Evolutionary conservation across 371 early-diverging fungal genomes (phyloP).

Genomic region (Chytridiales sp.): DNA sequence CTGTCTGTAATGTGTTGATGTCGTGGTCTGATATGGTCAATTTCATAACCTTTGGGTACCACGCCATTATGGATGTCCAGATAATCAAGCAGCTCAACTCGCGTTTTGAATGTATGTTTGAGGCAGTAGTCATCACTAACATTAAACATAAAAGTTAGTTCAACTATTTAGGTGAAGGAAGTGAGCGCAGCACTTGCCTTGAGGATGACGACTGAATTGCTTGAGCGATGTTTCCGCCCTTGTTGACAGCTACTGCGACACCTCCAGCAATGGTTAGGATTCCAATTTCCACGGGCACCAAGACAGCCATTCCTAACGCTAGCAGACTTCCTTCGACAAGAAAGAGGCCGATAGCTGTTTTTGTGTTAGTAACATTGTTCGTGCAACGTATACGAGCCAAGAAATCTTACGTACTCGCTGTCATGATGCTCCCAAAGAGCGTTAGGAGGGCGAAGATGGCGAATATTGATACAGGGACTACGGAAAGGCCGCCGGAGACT

Average conservation of each 20-base stretch:
- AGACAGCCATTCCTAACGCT: slow-evolving; percentile 22
- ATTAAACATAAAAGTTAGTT: too few relatives aligned
- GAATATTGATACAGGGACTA: slow-evolving; percentile 11
- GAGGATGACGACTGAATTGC: slow-evolving; percentile 40
- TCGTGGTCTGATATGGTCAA: background rate
- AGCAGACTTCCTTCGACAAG: slow-evolving; percentile 26
- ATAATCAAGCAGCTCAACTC: background rate
- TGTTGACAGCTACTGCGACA: slow-evolving; percentile 29
- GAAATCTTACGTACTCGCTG: slow-evolving; percentile 9
- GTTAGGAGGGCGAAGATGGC: slow-evolving; percentile 1
- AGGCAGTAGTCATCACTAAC: too few relatives aligned
- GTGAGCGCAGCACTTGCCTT: slow-evolving; percentile 28
- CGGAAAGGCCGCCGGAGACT: slow-evolving; percentile 5
- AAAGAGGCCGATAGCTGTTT: slow-evolving; percentile 18
- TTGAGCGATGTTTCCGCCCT: slow-evolving; percentile 23
- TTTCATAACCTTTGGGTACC: slow-evolving; percentile 6
- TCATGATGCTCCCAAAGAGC: slow-evolving; percentile 6
- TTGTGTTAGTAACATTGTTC: background rate
- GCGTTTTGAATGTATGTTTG: too few relatives aligned
- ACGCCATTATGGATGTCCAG: slow-evolving; percentile 6
- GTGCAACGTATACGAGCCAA: background rate
- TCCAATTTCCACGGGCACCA: slow-evolving; percentile 28
- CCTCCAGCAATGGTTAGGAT: slow-evolving; percentile 23
- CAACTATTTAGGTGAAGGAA: too few relatives aligned
- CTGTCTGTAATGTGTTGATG: background rate